These are phyloP conservation scores for Mucuna pruriens DNA, from an alignment of 306 rosid genomes.

Conservation along the genomic window DNA sequence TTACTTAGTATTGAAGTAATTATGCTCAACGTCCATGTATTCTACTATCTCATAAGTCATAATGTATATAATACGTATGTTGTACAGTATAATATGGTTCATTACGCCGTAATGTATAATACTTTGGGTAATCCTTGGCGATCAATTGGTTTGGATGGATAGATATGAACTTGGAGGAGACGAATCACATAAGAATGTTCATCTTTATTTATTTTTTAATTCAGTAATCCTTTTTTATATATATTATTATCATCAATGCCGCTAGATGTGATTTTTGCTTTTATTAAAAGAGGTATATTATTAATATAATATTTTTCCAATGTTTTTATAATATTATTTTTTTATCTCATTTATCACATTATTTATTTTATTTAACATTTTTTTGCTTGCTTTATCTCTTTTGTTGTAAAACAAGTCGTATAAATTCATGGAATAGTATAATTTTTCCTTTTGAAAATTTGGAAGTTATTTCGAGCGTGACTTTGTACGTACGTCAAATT, in stretches of 20 bases:
- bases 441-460: neutral
- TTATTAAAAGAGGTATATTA: too few relatives aligned
- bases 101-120: neutral
- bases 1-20: neutral
- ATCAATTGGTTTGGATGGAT: neutral
- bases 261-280: too few relatives aligned
- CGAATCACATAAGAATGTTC: too few relatives aligned
- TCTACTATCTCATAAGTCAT: neutral
- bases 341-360: neutral
- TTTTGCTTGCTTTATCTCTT: neutral
- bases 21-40: neutral
- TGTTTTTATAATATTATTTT: neutral
- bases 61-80: neutral
- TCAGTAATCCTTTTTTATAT: too few relatives aligned
- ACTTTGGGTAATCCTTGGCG: neutral
- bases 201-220: too few relatives aligned
- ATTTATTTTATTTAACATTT: neutral
- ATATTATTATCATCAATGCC: too few relatives aligned
- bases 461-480: conserved; percentile 37
- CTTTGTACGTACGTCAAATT: conserved; percentile 28
- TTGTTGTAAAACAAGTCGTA: neutral
- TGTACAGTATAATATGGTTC: too few relatives aligned
- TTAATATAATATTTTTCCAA: neutral
- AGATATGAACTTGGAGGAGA: neutral
- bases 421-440: neutral